Evolutionary conservation across 2,329 filamentous ascomycete genomes (phyloP).

Genomic region (Bipolaris zeicola): DNA sequence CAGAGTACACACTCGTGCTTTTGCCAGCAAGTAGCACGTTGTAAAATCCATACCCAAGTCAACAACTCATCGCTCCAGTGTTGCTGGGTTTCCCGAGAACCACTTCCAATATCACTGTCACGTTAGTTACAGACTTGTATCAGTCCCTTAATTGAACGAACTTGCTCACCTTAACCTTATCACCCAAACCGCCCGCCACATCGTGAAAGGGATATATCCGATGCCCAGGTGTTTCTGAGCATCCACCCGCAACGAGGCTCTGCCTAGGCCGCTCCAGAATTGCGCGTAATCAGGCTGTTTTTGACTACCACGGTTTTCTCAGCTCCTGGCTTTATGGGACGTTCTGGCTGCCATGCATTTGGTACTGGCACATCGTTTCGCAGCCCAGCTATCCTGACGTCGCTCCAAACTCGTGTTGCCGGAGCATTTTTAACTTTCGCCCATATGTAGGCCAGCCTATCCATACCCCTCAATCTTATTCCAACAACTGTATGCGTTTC

Average conservation of each 20-base stretch:
- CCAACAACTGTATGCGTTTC: conserved; percentile 35
- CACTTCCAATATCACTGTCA: too few relatives aligned
- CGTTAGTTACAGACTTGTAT: too few relatives aligned
- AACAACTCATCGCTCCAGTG: too few relatives aligned
- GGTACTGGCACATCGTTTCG: conserved; percentile 30
- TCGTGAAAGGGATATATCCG: too few relatives aligned
- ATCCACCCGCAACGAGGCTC: background rate
- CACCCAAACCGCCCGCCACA: too few relatives aligned
- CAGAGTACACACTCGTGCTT: too few relatives aligned
- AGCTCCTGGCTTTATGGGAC: conserved; percentile 15
- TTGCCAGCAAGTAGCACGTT: too few relatives aligned
- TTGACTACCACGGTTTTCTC: conserved; percentile 24
- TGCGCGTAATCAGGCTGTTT: conserved; percentile 24
- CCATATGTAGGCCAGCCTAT: conserved; percentile 32
- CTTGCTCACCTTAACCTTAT: too few relatives aligned
- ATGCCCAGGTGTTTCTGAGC: too few relatives aligned
- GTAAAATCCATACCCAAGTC: too few relatives aligned
- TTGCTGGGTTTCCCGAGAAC: too few relatives aligned
- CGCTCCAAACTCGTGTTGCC: conserved; percentile 21
- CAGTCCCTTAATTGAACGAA: too few relatives aligned
- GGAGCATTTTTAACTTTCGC: conserved; percentile 9
- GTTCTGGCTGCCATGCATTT: conserved; percentile 19
- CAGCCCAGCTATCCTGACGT: conserved; percentile 29
- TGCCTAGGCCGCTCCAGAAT: background rate
- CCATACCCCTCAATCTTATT: conserved; percentile 34